Conservation (phyloP, 176 grass and related monocot genomes). For the Bonia amplexicaulis region DNA sequence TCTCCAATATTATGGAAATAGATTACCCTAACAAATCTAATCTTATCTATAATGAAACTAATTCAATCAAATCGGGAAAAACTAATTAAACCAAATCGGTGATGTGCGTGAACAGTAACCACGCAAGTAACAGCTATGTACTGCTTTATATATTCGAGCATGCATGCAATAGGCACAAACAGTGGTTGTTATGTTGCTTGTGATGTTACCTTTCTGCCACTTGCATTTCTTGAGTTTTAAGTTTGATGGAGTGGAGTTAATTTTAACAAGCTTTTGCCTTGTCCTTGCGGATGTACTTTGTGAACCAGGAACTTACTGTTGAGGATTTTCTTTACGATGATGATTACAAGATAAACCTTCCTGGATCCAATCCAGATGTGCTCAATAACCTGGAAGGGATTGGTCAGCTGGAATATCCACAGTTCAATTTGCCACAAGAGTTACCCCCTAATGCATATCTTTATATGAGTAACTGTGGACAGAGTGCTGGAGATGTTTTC, state of each 20-base stretch:
- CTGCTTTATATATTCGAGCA: background rate
- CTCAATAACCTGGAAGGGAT: constrained; percentile 61
- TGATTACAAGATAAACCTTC: constrained; percentile 64
- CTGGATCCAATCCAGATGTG: constrained; percentile 44
- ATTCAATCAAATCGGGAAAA: too few species aligned
- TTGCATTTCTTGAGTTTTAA: constrained; percentile 4
- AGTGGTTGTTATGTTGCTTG: background rate
- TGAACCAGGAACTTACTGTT: constrained; percentile 66
- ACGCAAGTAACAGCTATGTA: background rate
- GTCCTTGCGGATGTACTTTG: constrained; percentile 72
- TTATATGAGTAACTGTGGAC: constrained; percentile 45
- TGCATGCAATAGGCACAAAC: background rate
- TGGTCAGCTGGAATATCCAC: constrained; percentile 58
- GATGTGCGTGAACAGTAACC: too few species aligned
- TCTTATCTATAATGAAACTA: too few species aligned
- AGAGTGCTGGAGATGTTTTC: constrained; percentile 38
- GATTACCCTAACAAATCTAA: too few species aligned
- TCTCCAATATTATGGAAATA: too few species aligned
- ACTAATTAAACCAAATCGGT: too few species aligned
- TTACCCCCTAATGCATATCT: constrained; percentile 43
- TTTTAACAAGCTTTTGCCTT: constrained; percentile 21
- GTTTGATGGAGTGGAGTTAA: background rate
- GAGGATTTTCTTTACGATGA: constrained; percentile 75
- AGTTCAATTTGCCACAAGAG: constrained; percentile 60
- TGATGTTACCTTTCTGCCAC: background rate